Evolutionary conservation across 2,329 filamentous ascomycete species (phyloP).

Genomic region (Aspergillus hortae): DNA sequence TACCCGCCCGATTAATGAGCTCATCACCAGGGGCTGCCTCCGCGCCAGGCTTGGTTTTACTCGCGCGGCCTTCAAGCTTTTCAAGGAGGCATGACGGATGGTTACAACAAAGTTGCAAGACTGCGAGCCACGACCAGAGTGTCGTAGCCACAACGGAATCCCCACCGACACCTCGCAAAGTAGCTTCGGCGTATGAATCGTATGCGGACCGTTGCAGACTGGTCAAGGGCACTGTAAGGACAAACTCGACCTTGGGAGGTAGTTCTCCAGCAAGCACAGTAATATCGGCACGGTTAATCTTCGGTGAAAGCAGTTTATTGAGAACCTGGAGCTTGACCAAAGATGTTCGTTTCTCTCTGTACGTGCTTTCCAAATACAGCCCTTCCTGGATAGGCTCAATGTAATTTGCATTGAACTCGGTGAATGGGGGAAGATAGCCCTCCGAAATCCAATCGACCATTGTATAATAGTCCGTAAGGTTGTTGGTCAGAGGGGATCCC

Average conservation of each 20-base stretch:
- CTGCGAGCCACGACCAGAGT: slow-evolving; percentile 54
- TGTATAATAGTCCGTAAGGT: slow-evolving; percentile 76
- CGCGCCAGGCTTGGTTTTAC: slow-evolving; percentile 16
- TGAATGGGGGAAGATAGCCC: slow-evolving; percentile 65
- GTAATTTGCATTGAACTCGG: slow-evolving; percentile 69
- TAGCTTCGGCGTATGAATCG: slow-evolving; percentile 45
- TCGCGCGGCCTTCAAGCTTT: slow-evolving; percentile 45
- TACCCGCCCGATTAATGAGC: slow-evolving; percentile 36
- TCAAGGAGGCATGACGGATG: slow-evolving; percentile 54
- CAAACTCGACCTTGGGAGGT: slow-evolving; percentile 75
- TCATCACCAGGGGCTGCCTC: slow-evolving; percentile 15
- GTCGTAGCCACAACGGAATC: slow-evolving; percentile 37
- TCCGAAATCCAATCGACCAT: slow-evolving; percentile 87
- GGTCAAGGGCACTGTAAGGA: slow-evolving; percentile 70
- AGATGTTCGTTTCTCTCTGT: slow-evolving; percentile 54
- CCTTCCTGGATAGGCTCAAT: slow-evolving; percentile 70
- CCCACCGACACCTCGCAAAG: slow-evolving; percentile 27
- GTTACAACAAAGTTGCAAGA: slow-evolving; percentile 55
- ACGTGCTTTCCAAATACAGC: slow-evolving; percentile 61
- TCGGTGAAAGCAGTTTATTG: slow-evolving; percentile 68
- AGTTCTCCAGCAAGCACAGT: slow-evolving; percentile 63
- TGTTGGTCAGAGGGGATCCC: slow-evolving; percentile 81
- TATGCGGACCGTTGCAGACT: slow-evolving; percentile 64
- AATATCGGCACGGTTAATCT: slow-evolving; percentile 73
- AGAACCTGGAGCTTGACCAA: slow-evolving; percentile 67